These are phyloP conservation scores for Neurospora sp. DNA, from an alignment of 495 filamentous ascomycete genomes.

Conservation along the genomic window DNA sequence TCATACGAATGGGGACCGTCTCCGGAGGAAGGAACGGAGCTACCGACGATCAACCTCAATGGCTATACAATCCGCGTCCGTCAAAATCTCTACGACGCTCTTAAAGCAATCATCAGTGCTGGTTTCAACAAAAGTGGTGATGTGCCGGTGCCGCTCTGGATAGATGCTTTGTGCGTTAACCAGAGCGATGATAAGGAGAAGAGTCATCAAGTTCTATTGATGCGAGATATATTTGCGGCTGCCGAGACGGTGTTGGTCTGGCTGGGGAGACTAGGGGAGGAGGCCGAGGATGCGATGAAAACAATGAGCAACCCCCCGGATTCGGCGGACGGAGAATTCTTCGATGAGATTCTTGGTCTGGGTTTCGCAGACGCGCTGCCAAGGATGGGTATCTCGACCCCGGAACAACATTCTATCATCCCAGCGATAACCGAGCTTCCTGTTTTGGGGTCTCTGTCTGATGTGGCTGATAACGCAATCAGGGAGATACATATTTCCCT, in stretches of 20 bases:
- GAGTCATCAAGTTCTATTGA: constrained; percentile 23
- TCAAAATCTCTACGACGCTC: neutral
- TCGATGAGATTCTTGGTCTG: too few relatives aligned
- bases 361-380: too few relatives aligned
- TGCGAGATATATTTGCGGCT: constrained; percentile 22
- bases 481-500: too few relatives aligned
- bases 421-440: too few relatives aligned
- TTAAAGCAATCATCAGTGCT: neutral
- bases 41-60: neutral
- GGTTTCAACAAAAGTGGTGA: neutral
- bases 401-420: too few relatives aligned
- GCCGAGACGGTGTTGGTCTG: constrained; percentile 21
- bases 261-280: constrained; percentile 10
- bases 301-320: neutral
- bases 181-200: constrained; percentile 22
- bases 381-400: too few relatives aligned
- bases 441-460: too few relatives aligned
- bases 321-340: too few relatives aligned
- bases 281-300: neutral
- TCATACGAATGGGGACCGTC: neutral
- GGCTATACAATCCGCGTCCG: neutral
- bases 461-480: too few relatives aligned
- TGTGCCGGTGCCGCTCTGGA: constrained; percentile 2
- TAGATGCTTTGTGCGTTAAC: constrained; percentile 33
- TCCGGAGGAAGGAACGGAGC: fast-evolving